A percentile compares a stretch with the other conserved stretches of the same genome.
These are phyloP conservation scores for Pelargonium cotyledonis DNA, from an alignment of 441 rosid genomes.

Conservation along the genomic window DNA sequence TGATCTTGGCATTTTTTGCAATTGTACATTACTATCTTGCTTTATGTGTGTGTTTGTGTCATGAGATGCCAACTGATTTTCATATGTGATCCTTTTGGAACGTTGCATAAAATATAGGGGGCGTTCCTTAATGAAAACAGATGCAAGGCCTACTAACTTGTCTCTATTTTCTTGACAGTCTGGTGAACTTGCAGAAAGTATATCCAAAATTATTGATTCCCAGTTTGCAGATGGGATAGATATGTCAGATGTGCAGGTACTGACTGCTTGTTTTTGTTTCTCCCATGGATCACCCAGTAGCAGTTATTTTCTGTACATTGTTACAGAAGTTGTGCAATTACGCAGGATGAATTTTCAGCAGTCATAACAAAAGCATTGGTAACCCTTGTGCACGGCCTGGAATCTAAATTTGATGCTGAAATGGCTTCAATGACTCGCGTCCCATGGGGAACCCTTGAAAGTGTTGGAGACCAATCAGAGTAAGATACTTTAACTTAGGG, in stretches of 20 bases:
- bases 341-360: constrained; percentile 95
- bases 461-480: constrained; percentile 99
- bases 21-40: constrained; percentile 14
- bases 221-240: constrained; percentile 78
- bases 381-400: constrained; percentile 88
- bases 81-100: not conserved
- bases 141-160: constrained; percentile 9
- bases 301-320: constrained; percentile 20
- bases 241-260: constrained; percentile 88
- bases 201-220: constrained; percentile 85
- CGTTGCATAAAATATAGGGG: not conserved
- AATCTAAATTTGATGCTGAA: constrained; percentile 93
- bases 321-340: constrained; percentile 23
- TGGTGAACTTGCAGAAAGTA: constrained; percentile 95
- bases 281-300: constrained; percentile 14
- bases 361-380: constrained; percentile 86
- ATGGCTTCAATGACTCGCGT: constrained; percentile 97
- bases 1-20: constrained; percentile 11
- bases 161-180: constrained; percentile 48
- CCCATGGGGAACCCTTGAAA: constrained; percentile 94
- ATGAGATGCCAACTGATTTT: not conserved
- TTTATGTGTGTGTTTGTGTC: constrained; percentile 1
- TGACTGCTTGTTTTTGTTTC: not conserved
- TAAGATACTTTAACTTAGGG: constrained; percentile 30
- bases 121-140: not conserved